phyloP scores from a whole-genome alignment of 2,329 filamentous ascomycete genomes.

The Lasiodiplodia sp. region DNA sequence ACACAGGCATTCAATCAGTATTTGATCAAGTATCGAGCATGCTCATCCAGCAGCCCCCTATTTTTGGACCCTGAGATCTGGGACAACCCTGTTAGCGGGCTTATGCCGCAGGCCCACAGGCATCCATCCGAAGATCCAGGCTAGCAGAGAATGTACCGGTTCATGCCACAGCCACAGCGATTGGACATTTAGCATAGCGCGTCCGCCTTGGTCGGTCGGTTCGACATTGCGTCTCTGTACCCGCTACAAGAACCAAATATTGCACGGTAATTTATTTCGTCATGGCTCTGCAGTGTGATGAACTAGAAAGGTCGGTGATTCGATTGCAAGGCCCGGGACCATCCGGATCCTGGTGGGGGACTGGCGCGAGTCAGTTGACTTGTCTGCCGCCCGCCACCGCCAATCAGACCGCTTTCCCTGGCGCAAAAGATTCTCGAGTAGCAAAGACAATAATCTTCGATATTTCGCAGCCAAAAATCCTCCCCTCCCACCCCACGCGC shows the following conservation, averaged over 20 bases:
- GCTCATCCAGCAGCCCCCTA: not conserved
- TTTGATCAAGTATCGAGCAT: not conserved
- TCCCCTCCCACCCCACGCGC: not conserved
- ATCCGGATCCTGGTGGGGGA: slow-evolving; percentile 2
- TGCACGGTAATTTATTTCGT: not conserved
- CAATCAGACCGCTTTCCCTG: slow-evolving; percentile 11
- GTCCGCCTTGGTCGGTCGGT: not conserved
- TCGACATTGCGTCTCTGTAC: not conserved
- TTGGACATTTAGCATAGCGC: not conserved
- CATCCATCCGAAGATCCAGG: not conserved
- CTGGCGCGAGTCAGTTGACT: slow-evolving; percentile 6
- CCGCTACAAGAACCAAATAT: not conserved
- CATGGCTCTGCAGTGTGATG: not conserved
- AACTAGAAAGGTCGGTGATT: not conserved
- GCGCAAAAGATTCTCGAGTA: slow-evolving; percentile 15
- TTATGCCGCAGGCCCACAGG: slow-evolving; percentile 15
- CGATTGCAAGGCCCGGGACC: not conserved
- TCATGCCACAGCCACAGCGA: not conserved
- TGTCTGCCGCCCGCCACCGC: slow-evolving; percentile 22
- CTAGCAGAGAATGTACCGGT: not conserved
- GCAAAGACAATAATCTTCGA: slow-evolving; percentile 17
- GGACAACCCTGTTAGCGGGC: slow-evolving; percentile 5
- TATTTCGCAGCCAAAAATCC: not conserved
- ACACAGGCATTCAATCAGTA: not conserved
- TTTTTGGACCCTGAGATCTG: slow-evolving; percentile 20